A percentile compares a stretch with the other conserved stretches of the same genome.
phyloP scores from a whole-genome alignment of 208 protist genomes.

The Leishmania guyanensis region DNA sequence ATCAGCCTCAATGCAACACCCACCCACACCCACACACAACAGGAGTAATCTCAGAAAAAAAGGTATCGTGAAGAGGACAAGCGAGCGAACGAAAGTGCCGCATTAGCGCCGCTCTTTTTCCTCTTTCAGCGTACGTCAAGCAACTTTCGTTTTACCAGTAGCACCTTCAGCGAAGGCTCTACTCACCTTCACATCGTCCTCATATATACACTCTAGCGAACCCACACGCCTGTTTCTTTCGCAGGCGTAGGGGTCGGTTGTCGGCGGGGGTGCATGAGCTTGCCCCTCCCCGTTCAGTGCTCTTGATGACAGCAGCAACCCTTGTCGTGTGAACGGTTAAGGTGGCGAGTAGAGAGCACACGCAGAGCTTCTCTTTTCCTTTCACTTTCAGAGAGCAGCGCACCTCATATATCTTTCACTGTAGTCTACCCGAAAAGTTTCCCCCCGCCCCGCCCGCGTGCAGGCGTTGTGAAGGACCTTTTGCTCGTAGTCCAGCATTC shows the following conservation, averaged over 20 bases:
- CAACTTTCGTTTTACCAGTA: no score
- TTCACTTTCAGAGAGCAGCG: background rate
- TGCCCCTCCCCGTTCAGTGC: background rate
- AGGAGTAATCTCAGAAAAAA: background rate
- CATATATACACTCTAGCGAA: background rate
- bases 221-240: background rate
- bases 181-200: background rate
- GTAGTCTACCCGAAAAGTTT: no score
- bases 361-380: background rate
- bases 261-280: background rate
- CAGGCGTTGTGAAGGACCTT: background rate
- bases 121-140: background rate
- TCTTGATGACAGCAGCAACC: background rate
- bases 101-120: background rate
- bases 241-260: background rate
- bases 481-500: background rate
- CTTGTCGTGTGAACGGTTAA: background rate
- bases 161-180: background rate
- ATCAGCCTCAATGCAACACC: background rate
- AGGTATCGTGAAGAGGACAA: background rate
- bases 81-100: background rate
- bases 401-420: no score
- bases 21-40: background rate
- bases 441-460: background rate
- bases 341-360: background rate